A percentile compares a stretch with the other conserved stretches of the same genome.
Evolutionary conservation across 495 filamentous ascomycete genomes (phyloP).

Genomic region (Penicillium canescens): DNA sequence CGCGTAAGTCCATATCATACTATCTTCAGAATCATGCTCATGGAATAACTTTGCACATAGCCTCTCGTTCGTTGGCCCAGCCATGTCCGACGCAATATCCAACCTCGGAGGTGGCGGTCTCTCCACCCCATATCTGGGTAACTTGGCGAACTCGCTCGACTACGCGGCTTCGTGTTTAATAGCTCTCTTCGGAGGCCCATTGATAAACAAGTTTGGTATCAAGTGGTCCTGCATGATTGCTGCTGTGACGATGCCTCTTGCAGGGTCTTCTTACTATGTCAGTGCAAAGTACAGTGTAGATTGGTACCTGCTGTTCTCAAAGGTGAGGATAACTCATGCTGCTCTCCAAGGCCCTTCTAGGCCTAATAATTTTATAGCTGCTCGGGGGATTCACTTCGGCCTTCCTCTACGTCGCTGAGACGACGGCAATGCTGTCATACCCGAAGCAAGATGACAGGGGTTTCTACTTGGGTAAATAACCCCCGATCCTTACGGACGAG

Average conservation of each 20-base stretch:
- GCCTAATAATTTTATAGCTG: background rate
- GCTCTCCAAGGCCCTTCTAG: background rate
- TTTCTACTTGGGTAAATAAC: background rate
- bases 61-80: slow-evolving; percentile 1
- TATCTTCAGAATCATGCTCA: background rate
- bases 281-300: slow-evolving; percentile 1
- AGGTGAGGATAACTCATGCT: background rate
- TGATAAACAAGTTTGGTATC: slow-evolving; percentile 2
- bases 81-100: background rate
- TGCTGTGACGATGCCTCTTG: background rate
- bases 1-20: background rate
- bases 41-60: background rate
- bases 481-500: background rate
- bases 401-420: background rate
- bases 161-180: background rate
- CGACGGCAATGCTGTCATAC: slow-evolving; percentile 1
- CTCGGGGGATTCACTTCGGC: background rate
- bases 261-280: slow-evolving; percentile 1
- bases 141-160: background rate
- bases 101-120: slow-evolving; percentile 1
- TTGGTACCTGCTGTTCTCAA: background rate
- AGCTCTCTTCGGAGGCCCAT: background rate
- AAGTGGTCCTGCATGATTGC: slow-evolving; percentile 1
- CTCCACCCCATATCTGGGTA: background rate
- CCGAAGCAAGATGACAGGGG: slow-evolving; percentile 1